Base-by-base conservation (phyloP, 2,329 filamentous ascomycete genomes). In the Didymella pinodella region DNA sequence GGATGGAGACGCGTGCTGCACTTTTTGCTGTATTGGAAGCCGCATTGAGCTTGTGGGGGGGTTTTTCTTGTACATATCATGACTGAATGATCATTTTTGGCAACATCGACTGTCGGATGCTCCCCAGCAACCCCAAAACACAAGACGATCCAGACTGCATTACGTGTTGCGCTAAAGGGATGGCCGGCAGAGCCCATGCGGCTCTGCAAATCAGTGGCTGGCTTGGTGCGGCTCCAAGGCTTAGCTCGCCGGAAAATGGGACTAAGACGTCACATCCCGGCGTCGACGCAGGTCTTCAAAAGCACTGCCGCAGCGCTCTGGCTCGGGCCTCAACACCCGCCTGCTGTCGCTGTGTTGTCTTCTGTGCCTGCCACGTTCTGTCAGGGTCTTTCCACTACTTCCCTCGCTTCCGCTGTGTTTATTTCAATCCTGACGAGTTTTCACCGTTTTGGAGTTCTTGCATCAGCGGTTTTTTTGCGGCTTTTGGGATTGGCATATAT, bases 201-300 rank as follows among this genome's bases (percentile, higher is more conserved):
- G 52, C 53, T 60, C 57, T 51, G 53, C 52, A 56, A 32, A 51
- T 60, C 52, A 54, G 28, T 56, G 57, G 57, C 57, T 60, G 53
- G 28, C 48, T 10, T 26, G 34, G 18, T 59, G 48, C 52, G 43
- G 57, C 43, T 28, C 20, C 43, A 55, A 41, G 53, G 45, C 48
- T 56, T 60, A 56, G 52, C 45, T 7, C 41, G 48, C 26, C 10
- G 32, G 20, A 20, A 55, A 53, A 44, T 14, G 18, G 25, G 11
- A 38, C 57, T 56, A 56, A 48, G 44, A 60, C 57, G 57, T 60
- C 57, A 60, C 52, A 50, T 47, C n/a, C 50, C 54, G 56, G 53
- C 43, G 50, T 34, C 22, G 45, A 18, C 25, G 44, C 55, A 43
- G 38, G 40, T 49, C 45, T 46, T 54, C 45, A 59, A 59, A 59